A percentile compares a stretch with the other conserved stretches of the same genome.
phyloP scores from a whole-genome alignment of 1,139 yeast genomes.

The Kodamaea sp. region DNA sequence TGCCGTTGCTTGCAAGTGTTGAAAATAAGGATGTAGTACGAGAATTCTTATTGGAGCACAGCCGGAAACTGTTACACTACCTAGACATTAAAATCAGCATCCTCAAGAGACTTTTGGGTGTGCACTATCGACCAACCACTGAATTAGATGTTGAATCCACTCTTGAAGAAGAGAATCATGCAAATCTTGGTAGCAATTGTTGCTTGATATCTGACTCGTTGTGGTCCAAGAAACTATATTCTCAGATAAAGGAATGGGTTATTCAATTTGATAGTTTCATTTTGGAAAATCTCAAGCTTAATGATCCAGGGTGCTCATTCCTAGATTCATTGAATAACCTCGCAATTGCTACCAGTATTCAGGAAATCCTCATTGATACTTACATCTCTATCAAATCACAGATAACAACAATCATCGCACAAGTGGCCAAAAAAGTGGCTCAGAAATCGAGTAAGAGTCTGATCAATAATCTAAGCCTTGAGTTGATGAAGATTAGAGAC shows the following conservation, averaged over 20 bases:
- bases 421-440: conserved; percentile 19
- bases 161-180: no score
- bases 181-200: no score
- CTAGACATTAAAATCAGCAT: conserved; percentile 49
- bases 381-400: conserved; percentile 37
- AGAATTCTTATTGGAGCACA: conserved; percentile 31
- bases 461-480: conserved; percentile 31
- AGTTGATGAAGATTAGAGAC: conserved; percentile 38
- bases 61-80: conserved; percentile 37
- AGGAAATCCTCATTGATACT: conserved; percentile 59
- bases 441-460: conserved; percentile 25
- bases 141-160: no score
- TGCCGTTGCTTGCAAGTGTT: conserved; percentile 13
- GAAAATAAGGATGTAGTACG: conserved; percentile 22
- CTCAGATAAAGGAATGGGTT: conserved; percentile 35
- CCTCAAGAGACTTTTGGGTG: conserved; percentile 36
- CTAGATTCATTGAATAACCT: conserved; percentile 4
- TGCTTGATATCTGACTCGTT: conserved; percentile 24
- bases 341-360: conserved; percentile 33
- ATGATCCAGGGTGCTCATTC: neutral
- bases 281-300: conserved; percentile 10
- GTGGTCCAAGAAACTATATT: conserved; percentile 29
- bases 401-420: conserved; percentile 19
- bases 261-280: conserved; percentile 30
- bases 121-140: neutral